These are phyloP conservation scores for Hemileccinum impolitum DNA, from an alignment of 768 basidiomycete genomes.

Conservation along the genomic window DNA sequence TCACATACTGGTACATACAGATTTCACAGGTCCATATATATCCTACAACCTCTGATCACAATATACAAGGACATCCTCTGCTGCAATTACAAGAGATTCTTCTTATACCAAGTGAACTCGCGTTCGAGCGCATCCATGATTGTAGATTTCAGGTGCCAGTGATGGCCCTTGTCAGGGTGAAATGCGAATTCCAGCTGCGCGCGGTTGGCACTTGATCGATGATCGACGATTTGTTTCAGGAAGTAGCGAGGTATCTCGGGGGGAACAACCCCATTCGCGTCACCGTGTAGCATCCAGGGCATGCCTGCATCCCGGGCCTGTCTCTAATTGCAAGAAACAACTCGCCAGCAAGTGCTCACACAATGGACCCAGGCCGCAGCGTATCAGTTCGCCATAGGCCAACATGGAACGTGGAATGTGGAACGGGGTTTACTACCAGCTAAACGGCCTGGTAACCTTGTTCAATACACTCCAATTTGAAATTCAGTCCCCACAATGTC, in stretches of 20 bases:
- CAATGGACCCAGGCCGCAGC: too few relatives aligned
- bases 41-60: not conserved
- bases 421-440: too few relatives aligned
- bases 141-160: slow-evolving; percentile 28
- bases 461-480: too few relatives aligned
- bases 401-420: too few relatives aligned
- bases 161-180: slow-evolving; percentile 42
- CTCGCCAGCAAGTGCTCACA: too few relatives aligned
- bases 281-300: slow-evolving; percentile 63
- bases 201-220: not conserved
- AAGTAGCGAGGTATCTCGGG: slow-evolving; percentile 45
- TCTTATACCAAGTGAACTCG: slow-evolving; percentile 34
- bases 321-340: too few relatives aligned
- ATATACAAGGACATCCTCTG: not conserved
- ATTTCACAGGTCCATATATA: too few relatives aligned
- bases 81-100: slow-evolving; percentile 9
- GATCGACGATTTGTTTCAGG: slow-evolving; percentile 25
- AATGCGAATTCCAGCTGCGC: slow-evolving; percentile 31
- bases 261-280: slow-evolving; percentile 60
- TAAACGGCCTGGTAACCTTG: too few relatives aligned
- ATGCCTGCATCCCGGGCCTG: too few relatives aligned
- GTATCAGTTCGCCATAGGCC: too few relatives aligned
- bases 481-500: too few relatives aligned
- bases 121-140: slow-evolving; percentile 31
- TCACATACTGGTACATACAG: not conserved